Conservation (phyloP, 169 alveolate genomes). For the Plasmodium ovale region DNA sequence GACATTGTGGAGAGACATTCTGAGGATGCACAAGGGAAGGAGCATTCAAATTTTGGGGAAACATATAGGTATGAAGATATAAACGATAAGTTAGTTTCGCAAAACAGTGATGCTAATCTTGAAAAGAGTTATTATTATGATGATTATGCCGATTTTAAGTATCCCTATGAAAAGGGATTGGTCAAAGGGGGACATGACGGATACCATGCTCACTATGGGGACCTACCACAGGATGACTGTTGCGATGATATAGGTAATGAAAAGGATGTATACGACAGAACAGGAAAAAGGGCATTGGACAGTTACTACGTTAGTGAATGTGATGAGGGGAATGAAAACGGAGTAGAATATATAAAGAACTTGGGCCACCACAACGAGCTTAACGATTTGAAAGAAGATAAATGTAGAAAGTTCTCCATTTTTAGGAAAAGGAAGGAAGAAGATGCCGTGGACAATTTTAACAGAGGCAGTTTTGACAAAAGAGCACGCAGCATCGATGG, state of each 20-base stretch:
- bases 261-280: not conserved
- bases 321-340: not conserved
- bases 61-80: not conserved
- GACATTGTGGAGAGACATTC: not conserved
- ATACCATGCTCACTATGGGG: too few relatives aligned
- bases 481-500: not conserved
- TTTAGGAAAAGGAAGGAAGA: not conserved
- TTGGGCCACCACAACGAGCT: not conserved
- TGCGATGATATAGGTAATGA: too few relatives aligned
- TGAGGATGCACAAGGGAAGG: not conserved
- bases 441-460: constrained; percentile 9
- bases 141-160: too few relatives aligned
- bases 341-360: not conserved
- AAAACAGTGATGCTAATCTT: too few relatives aligned
- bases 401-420: not conserved
- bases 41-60: not conserved
- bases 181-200: too few relatives aligned
- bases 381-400: not conserved
- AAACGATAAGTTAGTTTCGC: not conserved
- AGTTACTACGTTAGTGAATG: too few relatives aligned
- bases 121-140: too few relatives aligned
- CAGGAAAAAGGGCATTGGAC: too few relatives aligned
- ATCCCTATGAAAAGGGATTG: too few relatives aligned
- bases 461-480: not conserved
- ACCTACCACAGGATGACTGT: too few relatives aligned